phyloP scores from a whole-genome alignment of 1,139 yeast species.

The Suhomyces taliae region DNA sequence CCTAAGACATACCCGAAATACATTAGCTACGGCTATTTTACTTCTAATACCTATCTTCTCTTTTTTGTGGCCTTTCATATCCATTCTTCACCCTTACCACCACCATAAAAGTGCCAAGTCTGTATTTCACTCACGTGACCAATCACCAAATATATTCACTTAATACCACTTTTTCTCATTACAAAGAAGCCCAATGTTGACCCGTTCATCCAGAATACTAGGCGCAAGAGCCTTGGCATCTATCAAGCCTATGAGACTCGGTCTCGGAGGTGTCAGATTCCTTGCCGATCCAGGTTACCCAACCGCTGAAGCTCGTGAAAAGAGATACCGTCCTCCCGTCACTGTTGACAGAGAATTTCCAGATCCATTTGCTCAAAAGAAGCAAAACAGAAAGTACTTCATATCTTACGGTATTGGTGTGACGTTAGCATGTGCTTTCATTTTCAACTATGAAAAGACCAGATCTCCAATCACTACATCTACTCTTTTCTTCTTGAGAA shows the following conservation, averaged over 20 bases:
- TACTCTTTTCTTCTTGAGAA: constrained; percentile 80
- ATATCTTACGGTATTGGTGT: constrained; percentile 63
- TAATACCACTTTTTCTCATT: neutral
- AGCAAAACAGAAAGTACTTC: constrained; percentile 54
- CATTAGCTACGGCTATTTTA: no score
- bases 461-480: constrained; percentile 85
- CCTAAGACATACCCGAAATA: no score
- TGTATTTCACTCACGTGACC: neutral
- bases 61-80: no score
- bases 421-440: constrained; percentile 62
- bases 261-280: neutral
- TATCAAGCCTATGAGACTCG: neutral
- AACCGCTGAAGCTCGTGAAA: neutral
- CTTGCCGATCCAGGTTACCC: neutral
- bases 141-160: neutral
- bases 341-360: constrained; percentile 68
- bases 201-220: constrained; percentile 2
- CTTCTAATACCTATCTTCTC: no score
- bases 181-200: constrained; percentile 2
- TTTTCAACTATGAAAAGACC: constrained; percentile 89
- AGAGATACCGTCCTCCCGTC: constrained; percentile 35
- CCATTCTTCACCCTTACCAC: no score
- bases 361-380: constrained; percentile 64
- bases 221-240: neutral
- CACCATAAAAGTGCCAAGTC: no score